Evolutionary conservation across 352 stramenopile species (phyloP).

Genomic region (Pythium biforme): DNA sequence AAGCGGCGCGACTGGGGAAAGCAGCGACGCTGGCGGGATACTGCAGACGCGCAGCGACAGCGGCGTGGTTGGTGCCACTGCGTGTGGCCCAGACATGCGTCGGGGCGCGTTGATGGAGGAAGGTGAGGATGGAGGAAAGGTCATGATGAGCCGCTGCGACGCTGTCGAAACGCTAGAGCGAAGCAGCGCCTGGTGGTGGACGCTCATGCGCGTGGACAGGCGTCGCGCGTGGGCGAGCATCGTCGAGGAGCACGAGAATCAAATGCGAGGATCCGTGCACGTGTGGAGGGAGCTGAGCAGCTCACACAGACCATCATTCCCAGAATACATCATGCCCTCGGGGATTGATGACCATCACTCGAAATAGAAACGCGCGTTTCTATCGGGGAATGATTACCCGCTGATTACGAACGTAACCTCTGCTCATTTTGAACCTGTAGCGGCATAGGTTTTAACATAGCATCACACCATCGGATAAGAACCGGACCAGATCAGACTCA

Average conservation of each 20-base stretch:
- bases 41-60: not conserved
- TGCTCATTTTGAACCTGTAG: not conserved
- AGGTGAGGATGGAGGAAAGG: not conserved
- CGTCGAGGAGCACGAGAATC: not conserved
- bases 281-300: not conserved
- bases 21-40: not conserved
- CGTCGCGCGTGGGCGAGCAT: constrained; percentile 20
- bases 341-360: not conserved
- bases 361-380: not conserved
- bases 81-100: no score
- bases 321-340: no score
- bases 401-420: not conserved
- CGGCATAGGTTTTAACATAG: not conserved
- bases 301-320: constrained; percentile 7
- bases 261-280: not conserved
- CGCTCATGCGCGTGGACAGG: constrained; percentile 12
- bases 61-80: not conserved
- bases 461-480: not conserved
- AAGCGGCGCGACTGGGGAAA: not conserved
- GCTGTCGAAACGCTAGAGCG: not conserved
- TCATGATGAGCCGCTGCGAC: constrained; percentile 11
- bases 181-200: not conserved
- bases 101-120: no score
- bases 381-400: not conserved
- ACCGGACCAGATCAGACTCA: constrained; percentile 10